A percentile compares a stretch with the other conserved stretches of the same genome.
These are phyloP conservation scores for Astrocystis sublimbata DNA, from an alignment of 495 filamentous ascomycete genomes.

Conservation along the genomic window DNA sequence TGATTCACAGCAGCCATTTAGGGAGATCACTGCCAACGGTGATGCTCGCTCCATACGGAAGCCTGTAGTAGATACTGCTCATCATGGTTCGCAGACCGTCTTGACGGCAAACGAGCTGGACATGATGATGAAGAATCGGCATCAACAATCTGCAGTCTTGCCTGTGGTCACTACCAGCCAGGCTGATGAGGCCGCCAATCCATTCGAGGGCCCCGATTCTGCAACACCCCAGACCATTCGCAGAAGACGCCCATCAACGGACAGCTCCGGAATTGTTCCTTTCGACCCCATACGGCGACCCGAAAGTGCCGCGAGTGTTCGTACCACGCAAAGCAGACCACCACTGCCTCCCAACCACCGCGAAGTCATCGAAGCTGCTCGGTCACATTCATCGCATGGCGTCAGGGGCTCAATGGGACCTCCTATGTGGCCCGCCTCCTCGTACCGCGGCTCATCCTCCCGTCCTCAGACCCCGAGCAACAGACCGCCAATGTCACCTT, in stretches of 20 bases:
- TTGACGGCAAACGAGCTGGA: slow-evolving; percentile 74
- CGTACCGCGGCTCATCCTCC: slow-evolving; percentile 54
- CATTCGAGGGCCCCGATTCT: slow-evolving; percentile 17
- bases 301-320: slow-evolving; percentile 67
- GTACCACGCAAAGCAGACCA: slow-evolving; percentile 46
- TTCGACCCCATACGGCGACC: slow-evolving; percentile 55
- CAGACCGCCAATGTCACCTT: slow-evolving; percentile 42
- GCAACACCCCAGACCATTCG: slow-evolving; percentile 35
- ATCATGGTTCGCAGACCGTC: slow-evolving; percentile 73
- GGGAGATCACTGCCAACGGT: slow-evolving; percentile 44
- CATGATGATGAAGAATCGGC: slow-evolving; percentile 53
- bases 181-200: slow-evolving; percentile 20
- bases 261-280: slow-evolving; percentile 36
- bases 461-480: slow-evolving; percentile 72
- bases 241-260: slow-evolving; percentile 38
- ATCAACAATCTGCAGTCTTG: slow-evolving; percentile 11
- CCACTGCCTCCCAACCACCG: slow-evolving; percentile 82
- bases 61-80: slow-evolving; percentile 45
- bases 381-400: slow-evolving; percentile 48
- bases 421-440: slow-evolving; percentile 79
- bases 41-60: slow-evolving; percentile 37
- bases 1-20: slow-evolving; percentile 43
- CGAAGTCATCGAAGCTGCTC: slow-evolving; percentile 79
- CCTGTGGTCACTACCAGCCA: slow-evolving; percentile 16
- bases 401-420: slow-evolving; percentile 74